Evolutionary conservation across 2,329 filamentous ascomycete species (phyloP).

Genomic region (Pseudogymnoascus sp.): DNA sequence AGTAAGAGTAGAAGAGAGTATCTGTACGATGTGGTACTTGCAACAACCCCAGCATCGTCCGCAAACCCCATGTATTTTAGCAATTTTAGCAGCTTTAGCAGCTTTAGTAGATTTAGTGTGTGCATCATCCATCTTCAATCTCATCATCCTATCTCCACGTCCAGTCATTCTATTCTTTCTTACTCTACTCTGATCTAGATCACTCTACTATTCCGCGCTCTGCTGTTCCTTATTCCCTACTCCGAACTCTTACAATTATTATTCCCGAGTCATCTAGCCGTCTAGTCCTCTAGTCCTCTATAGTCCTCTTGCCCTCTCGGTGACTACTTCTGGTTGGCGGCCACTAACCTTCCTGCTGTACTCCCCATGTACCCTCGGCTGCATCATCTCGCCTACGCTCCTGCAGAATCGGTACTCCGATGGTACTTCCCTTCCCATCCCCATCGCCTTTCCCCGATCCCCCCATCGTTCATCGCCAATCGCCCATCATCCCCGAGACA

Average conservation of each 20-base stretch:
- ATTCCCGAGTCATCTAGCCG: neutral
- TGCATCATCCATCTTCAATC: neutral
- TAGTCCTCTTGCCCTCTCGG: neutral
- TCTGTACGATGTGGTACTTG: neutral
- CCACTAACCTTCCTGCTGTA: neutral
- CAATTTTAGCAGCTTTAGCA: neutral
- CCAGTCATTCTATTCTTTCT: neutral
- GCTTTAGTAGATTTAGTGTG: neutral
- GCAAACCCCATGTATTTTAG: neutral
- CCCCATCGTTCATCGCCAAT: neutral
- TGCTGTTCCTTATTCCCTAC: neutral
- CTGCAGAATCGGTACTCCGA: slow-evolving; percentile 4
- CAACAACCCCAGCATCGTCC: neutral
- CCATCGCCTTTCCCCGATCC: neutral
- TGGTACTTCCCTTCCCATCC: neutral
- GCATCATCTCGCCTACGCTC: neutral
- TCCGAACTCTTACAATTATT: neutral
- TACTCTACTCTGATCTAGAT: too few species aligned
- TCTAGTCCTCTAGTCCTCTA: neutral
- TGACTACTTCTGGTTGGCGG: neutral
- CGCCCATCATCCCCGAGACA: neutral
- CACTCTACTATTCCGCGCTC: too few species aligned
- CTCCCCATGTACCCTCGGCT: neutral
- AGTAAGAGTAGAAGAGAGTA: neutral
- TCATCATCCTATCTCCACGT: neutral